A percentile compares a stretch with the other conserved stretches of the same genome.
These are phyloP conservation scores for Leccinum pallidistipes DNA, from an alignment of 1,284 basidiomycete species.

Conservation along the genomic window DNA sequence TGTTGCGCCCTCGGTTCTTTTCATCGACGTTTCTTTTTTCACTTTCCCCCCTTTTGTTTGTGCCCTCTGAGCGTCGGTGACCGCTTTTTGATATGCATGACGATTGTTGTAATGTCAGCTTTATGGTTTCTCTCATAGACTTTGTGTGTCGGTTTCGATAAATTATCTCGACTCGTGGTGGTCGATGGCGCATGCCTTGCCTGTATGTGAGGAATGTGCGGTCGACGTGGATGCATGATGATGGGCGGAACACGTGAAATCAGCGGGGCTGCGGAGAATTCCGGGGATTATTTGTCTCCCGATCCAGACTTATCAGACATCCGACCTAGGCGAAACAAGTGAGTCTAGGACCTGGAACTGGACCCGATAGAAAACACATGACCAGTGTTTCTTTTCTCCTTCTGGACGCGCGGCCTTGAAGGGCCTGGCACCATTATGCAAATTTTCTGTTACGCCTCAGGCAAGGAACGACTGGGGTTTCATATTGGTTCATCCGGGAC, in stretches of 20 bases:
- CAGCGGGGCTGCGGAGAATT: too few relatives aligned
- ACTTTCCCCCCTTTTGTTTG: not conserved
- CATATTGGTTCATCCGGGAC: too few relatives aligned
- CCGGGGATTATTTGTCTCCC: too few relatives aligned
- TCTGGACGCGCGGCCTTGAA: too few relatives aligned
- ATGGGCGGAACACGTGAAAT: not conserved
- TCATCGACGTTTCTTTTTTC: not conserved
- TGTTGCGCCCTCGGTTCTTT: not conserved
- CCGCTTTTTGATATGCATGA: slow-evolving; percentile 10
- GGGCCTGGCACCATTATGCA: too few relatives aligned
- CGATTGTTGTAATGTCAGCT: slow-evolving; percentile 23
- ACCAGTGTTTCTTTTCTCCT: too few relatives aligned
- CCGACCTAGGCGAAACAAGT: too few relatives aligned
- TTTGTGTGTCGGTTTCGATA: slow-evolving; percentile 1
- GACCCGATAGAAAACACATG: too few relatives aligned
- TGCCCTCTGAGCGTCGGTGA: slow-evolving; percentile 11
- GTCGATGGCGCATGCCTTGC: not conserved
- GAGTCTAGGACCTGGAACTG: too few relatives aligned
- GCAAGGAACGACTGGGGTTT: too few relatives aligned
- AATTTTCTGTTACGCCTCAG: too few relatives aligned
- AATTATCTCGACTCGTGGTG: not conserved
- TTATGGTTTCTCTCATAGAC: slow-evolving; percentile 20
- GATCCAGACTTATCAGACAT: too few relatives aligned
- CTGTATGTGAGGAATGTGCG: not conserved
- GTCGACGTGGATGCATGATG: not conserved